Conservation (phyloP, 148 eudicot species). For the Nepenthes mirabilis region DNA sequence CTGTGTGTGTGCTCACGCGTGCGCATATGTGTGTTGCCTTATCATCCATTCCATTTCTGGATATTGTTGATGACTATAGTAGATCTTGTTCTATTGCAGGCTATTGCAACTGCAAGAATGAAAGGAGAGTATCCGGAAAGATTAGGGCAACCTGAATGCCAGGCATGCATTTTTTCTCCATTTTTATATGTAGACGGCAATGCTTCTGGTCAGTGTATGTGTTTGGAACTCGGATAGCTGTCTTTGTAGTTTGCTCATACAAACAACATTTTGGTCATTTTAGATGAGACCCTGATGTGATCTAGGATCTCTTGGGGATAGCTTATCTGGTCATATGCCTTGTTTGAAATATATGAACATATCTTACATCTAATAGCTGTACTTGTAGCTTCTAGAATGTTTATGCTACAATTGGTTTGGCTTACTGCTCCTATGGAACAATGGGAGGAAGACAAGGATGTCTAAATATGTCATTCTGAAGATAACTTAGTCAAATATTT, state of each 20-base stretch:
- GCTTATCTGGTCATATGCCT: too few relatives aligned
- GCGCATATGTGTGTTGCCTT: too few relatives aligned
- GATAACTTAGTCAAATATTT: too few relatives aligned
- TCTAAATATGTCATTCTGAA: too few relatives aligned
- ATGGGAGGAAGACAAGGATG: too few relatives aligned
- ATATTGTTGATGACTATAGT: neutral
- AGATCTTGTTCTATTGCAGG: constrained; percentile 32
- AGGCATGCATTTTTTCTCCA: constrained; percentile 35
- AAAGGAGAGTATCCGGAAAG: constrained; percentile 96
- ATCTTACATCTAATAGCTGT: too few relatives aligned
- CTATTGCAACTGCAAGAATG: constrained; percentile 83
- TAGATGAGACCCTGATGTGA: neutral
- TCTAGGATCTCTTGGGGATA: too few relatives aligned
- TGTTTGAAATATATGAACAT: too few relatives aligned
- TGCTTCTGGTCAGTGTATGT: neutral
- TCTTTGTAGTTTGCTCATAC: neutral
- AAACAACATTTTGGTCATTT: neutral
- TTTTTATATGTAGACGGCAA: neutral
- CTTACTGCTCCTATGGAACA: too few relatives aligned
- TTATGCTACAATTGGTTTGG: too few relatives aligned
- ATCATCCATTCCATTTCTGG: neutral
- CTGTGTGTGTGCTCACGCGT: too few relatives aligned
- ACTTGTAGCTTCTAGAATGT: too few relatives aligned
- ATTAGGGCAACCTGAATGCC: constrained; percentile 91
- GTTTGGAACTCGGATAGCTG: neutral